Conservation (phyloP, 179 eudicot species). For the Beta lomatogona region DNA sequence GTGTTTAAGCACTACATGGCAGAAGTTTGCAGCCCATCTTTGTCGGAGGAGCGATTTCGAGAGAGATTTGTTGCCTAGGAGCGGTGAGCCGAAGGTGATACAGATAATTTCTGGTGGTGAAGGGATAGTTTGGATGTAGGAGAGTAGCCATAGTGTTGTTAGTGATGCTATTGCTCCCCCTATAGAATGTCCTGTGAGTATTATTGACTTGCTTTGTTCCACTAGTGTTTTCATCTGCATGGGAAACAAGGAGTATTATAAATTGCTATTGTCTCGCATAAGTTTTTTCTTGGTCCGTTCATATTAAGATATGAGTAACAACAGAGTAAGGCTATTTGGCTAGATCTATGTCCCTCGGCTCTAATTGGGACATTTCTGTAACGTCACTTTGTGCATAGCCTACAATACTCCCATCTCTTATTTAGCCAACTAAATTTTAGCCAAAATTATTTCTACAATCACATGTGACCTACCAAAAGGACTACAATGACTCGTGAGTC, state of each 20-base stretch:
- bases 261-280: neutral
- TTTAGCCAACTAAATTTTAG: no score
- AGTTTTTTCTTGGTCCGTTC: no score
- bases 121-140: constrained; percentile 36
- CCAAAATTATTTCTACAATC: no score
- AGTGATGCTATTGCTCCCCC: constrained; percentile 88
- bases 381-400: no score
- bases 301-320: no score
- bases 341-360: no score
- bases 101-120: constrained; percentile 50
- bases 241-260: neutral
- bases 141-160: constrained; percentile 71
- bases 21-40: constrained; percentile 74
- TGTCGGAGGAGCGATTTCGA: constrained; percentile 58
- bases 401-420: no score
- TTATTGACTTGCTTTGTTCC: constrained; percentile 61
- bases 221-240: constrained; percentile 58
- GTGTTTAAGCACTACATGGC: constrained; percentile 66
- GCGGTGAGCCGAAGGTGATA: constrained; percentile 81
- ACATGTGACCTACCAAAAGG: no score
- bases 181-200: constrained; percentile 82
- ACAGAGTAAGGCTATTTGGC: neutral
- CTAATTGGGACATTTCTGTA: no score
- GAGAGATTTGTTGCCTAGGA: constrained; percentile 72
- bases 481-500: no score